These are phyloP conservation scores for Kwoniella dejecticola DNA, from an alignment of 768 basidiomycete species.

Conservation along the genomic window DNA sequence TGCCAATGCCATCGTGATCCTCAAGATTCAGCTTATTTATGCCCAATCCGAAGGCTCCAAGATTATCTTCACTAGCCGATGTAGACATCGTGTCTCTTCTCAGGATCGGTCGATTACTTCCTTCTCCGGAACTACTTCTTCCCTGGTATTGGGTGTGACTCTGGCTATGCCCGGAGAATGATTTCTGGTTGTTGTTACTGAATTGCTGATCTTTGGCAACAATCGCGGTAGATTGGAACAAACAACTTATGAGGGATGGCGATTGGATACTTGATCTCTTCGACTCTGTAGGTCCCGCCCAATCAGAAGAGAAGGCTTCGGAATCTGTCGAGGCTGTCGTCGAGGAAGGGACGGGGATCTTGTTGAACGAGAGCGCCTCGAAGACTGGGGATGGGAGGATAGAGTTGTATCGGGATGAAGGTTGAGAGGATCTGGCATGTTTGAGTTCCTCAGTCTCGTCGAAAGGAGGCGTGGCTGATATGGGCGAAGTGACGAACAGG, in stretches of 20 bases:
- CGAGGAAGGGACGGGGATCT: constrained; percentile 3
- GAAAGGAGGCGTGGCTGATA: constrained; percentile 3
- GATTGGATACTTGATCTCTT: constrained; percentile 9
- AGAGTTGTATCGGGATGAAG: constrained; percentile 12
- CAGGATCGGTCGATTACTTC: constrained; percentile 10
- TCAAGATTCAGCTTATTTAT: neutral
- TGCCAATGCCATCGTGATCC: neutral
- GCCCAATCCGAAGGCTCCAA: constrained; percentile 10
- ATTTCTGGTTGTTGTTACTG: neutral
- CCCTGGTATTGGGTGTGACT: neutral
- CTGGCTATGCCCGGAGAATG: neutral
- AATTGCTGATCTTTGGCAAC: neutral
- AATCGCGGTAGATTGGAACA: constrained; percentile 3
- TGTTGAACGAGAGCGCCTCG: constrained; percentile 11
- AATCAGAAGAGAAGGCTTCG: constrained; percentile 16
- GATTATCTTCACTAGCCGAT: constrained; percentile 19
- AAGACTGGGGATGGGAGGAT: constrained; percentile 9
- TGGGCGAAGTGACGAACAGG: constrained; percentile 13
- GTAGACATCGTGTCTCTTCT: constrained; percentile 20
- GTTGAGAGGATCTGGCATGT: constrained; percentile 1
- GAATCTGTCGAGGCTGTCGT: constrained; percentile 15
- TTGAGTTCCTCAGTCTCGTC: neutral
- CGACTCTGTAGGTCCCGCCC: neutral
- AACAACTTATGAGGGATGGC: constrained; percentile 10
- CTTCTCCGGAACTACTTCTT: neutral